Conservation (phyloP, 2,329 filamentous ascomycete genomes). For the Lachnellula cervina region DNA sequence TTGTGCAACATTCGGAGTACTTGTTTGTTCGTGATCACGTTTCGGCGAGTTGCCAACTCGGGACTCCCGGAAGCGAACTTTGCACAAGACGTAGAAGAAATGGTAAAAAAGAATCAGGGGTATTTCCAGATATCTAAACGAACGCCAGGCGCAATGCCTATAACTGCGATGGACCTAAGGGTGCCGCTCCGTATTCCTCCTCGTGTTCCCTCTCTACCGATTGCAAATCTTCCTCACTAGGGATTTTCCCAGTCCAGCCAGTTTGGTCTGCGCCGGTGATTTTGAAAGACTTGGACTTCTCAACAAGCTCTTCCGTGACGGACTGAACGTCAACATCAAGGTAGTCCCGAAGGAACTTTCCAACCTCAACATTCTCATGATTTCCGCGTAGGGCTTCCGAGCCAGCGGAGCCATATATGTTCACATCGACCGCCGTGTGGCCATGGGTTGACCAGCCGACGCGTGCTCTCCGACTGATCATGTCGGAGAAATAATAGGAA, state of each 20-base stretch:
- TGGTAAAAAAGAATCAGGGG: background rate
- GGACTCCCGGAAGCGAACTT: background rate
- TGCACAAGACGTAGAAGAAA: background rate
- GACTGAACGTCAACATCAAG: slow-evolving; percentile 72
- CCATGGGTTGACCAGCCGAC: slow-evolving; percentile 94
- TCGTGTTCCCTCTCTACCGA: slow-evolving; percentile 10
- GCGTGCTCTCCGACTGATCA: slow-evolving; percentile 82
- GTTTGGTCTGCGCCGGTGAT: slow-evolving; percentile 17
- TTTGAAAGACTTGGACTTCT: slow-evolving; percentile 18
- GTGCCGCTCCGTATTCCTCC: background rate
- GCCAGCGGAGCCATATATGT: slow-evolving; percentile 81
- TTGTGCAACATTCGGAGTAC: slow-evolving; percentile 6
- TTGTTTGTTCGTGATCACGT: slow-evolving; percentile 3
- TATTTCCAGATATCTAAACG: background rate
- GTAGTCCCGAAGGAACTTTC: slow-evolving; percentile 73
- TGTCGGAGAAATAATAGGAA: slow-evolving; percentile 65
- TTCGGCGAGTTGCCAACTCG: background rate
- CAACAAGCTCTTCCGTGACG: slow-evolving; percentile 66
- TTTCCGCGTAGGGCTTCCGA: slow-evolving; percentile 69
- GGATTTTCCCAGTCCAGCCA: slow-evolving; percentile 26
- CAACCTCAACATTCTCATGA: slow-evolving; percentile 91
- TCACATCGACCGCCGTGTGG: slow-evolving; percentile 90
- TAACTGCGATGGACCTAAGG: background rate
- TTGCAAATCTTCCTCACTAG: slow-evolving; percentile 20
- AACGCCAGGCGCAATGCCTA: background rate